Percentiles rank a stretch among this genome's conserved stretches.
Evolutionary conservation across 2,329 filamentous ascomycete genomes (phyloP).

Genomic region (Pseudofabraea citricarpa): DNA sequence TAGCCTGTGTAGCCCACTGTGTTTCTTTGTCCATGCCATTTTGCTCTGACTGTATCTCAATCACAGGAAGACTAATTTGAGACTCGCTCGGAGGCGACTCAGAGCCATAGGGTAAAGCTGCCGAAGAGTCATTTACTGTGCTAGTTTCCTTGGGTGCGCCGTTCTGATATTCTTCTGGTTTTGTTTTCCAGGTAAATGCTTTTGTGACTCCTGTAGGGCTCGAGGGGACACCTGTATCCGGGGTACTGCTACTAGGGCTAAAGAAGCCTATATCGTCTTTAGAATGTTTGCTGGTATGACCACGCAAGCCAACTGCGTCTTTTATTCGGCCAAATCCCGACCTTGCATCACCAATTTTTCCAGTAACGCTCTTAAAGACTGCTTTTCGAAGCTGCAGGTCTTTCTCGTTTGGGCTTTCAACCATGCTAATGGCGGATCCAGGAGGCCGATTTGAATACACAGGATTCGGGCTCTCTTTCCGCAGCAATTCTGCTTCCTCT

Average conservation of each 20-base stretch:
- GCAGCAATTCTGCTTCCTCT: constrained; percentile 40
- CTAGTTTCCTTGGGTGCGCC: constrained; percentile 18
- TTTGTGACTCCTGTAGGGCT: constrained; percentile 35
- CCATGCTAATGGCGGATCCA: constrained; percentile 40
- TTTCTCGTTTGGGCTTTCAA: constrained; percentile 50
- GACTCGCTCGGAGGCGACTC: constrained; percentile 7
- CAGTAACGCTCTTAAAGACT: constrained; percentile 75
- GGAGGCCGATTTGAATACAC: constrained; percentile 40
- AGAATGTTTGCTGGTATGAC: constrained; percentile 49
- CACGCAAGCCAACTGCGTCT: constrained; percentile 64
- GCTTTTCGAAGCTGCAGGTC: constrained; percentile 53
- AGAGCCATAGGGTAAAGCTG: constrained; percentile 3
- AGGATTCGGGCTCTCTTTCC: constrained; percentile 35
- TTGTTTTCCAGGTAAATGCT: constrained; percentile 60
- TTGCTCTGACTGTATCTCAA: constrained; percentile 8
- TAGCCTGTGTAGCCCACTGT: constrained; percentile 29
- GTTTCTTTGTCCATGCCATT: constrained; percentile 17
- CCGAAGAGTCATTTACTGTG: constrained; percentile 3
- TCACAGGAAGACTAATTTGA: constrained; percentile 5
- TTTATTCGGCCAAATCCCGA: constrained; percentile 82
- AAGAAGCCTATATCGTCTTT: constrained; percentile 40
- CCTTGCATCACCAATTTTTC: constrained; percentile 73
- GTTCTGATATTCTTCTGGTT: constrained; percentile 52
- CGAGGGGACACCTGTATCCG: constrained; percentile 12
- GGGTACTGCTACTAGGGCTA: constrained; percentile 15